These are phyloP conservation scores for Nicotiana tabacum DNA, from an alignment of 257 asterid genomes.

Conservation along the genomic window DNA sequence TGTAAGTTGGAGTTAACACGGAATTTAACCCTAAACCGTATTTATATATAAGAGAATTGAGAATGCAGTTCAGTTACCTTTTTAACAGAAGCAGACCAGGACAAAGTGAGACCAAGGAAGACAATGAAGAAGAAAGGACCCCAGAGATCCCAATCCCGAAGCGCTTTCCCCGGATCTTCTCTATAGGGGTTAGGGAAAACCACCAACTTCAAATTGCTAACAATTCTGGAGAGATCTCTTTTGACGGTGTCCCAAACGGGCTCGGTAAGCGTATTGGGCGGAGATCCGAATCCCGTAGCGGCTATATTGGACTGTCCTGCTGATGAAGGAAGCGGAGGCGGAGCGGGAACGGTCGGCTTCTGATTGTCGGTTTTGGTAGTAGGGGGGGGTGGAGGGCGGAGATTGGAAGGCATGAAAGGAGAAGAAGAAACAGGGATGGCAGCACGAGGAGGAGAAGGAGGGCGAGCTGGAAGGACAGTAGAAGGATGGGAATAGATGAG, in stretches of 20 bases:
- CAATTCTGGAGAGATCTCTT: slow-evolving; percentile 83
- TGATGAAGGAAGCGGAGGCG: slow-evolving; percentile 31
- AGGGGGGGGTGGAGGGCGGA: slow-evolving; percentile 33
- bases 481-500: slow-evolving; percentile 69
- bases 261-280: slow-evolving; percentile 77
- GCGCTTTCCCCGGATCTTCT: slow-evolving; percentile 96
- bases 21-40: too few relatives aligned
- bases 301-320: slow-evolving; percentile 19
- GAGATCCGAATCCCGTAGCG: slow-evolving; percentile 58
- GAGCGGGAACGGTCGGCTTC: slow-evolving; percentile 13
- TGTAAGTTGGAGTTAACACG: neutral
- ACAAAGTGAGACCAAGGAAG: slow-evolving; percentile 84
- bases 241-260: slow-evolving; percentile 93
- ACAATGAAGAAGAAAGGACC: slow-evolving; percentile 97
- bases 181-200: slow-evolving; percentile 89
- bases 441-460: slow-evolving; percentile 78
- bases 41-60: too few relatives aligned
- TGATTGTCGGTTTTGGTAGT: slow-evolving; percentile 15
- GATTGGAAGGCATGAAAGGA: slow-evolving; percentile 57
- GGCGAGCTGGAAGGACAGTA: slow-evolving; percentile 69
- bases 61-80: slow-evolving; percentile 41
- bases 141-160: slow-evolving; percentile 98
- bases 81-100: slow-evolving; percentile 95
- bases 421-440: slow-evolving; percentile 53
- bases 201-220: slow-evolving; percentile 84